Evolutionary conservation across 1,284 basidiomycete species (phyloP).

Genomic region (Chiua sp.): DNA sequence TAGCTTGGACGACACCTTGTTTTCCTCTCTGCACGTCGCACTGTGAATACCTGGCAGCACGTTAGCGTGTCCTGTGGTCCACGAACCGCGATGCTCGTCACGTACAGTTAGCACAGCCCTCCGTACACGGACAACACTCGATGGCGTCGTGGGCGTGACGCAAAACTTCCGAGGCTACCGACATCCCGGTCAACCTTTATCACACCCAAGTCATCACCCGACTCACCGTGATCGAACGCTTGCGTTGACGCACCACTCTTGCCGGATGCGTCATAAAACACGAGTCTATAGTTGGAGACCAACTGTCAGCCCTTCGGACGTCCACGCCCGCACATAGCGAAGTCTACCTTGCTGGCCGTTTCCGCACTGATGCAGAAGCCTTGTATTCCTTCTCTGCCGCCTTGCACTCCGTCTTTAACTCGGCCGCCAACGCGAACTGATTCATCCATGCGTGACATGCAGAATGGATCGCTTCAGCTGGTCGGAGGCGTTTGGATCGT

Average conservation of each 20-base stretch:
- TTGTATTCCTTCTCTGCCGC: conserved; percentile 80
- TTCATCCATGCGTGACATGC: conserved; percentile 88
- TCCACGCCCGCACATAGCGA: conserved; percentile 1
- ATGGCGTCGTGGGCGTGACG: conserved; percentile 66
- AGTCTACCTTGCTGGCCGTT: conserved; percentile 84
- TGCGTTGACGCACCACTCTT: conserved; percentile 77
- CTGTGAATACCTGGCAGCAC: conserved; percentile 62
- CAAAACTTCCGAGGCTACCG: conserved; percentile 50
- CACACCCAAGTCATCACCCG: background rate
- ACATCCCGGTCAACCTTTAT: background rate
- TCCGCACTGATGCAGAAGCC: conserved; percentile 60
- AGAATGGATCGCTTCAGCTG: conserved; percentile 83
- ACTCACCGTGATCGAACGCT: conserved; percentile 82
- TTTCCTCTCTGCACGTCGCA: conserved; percentile 66
- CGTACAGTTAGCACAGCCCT: conserved; percentile 80
- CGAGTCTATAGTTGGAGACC: conserved; percentile 67
- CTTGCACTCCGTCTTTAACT: conserved; percentile 90
- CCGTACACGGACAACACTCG: conserved; percentile 70
- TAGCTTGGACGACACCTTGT: conserved; percentile 69
- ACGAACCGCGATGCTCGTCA: conserved; percentile 4
- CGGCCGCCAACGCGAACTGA: conserved; percentile 71
- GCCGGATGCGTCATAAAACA: conserved; percentile 83
- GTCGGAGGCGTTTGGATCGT: conserved; percentile 60
- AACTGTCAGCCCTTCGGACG: background rate
- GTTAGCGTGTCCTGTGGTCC: background rate